phyloP scores from a whole-genome alignment of 192 early-diverging fungal species.

The Backusella tarrabulga region DNA sequence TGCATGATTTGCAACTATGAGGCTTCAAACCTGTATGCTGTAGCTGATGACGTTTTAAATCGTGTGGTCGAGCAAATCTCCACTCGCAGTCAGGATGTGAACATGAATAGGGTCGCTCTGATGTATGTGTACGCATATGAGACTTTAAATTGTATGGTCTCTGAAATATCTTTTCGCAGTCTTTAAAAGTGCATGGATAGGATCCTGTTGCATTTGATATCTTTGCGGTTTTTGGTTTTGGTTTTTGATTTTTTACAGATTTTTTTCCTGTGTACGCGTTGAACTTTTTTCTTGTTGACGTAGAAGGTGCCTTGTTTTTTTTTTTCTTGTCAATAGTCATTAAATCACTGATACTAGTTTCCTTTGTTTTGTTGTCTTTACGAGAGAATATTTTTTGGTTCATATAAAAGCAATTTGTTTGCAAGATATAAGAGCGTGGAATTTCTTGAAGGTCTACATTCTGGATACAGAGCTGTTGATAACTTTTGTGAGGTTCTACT shows the following conservation, averaged over 20 bases:
- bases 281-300: not conserved
- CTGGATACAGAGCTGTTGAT: not conserved
- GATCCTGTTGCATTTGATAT: not conserved
- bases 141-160: conserved; percentile 77
- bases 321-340: not conserved
- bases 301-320: not conserved
- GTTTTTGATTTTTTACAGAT: not conserved
- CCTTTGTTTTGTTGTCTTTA: not conserved
- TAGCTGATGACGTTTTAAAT: conserved; percentile 77
- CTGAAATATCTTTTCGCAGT: conserved; percentile 46
- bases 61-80: conserved; percentile 69
- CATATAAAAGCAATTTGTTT: not conserved
- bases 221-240: not conserved
- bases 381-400: not conserved
- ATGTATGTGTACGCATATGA: conserved; percentile 70
- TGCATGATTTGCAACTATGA: conserved; percentile 69
- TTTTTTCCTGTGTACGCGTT: not conserved
- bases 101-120: conserved; percentile 73
- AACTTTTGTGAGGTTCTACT: not conserved
- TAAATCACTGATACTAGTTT: not conserved
- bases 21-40: conserved; percentile 76
- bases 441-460: not conserved
- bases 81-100: conserved; percentile 45
- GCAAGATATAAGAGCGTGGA: not conserved
- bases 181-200: conserved; percentile 15